phyloP scores from a whole-genome alignment of 2,329 filamentous ascomycete genomes.

The Pseudogymnoascus sp. region DNA sequence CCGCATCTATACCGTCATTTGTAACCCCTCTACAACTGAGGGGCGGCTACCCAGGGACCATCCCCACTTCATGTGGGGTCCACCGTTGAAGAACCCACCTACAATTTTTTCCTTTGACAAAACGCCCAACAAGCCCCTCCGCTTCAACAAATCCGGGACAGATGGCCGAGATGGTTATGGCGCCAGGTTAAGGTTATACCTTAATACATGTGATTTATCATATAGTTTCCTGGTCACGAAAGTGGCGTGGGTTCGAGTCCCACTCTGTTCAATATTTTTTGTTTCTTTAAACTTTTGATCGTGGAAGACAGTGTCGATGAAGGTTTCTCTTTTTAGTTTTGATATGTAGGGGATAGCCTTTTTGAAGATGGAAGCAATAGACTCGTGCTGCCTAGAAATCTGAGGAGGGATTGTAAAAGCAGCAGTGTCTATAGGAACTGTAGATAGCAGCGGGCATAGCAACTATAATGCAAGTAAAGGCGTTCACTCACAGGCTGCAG shows the following conservation, averaged over 20 bases:
- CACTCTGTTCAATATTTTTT: constrained; percentile 25
- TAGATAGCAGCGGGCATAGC: not conserved
- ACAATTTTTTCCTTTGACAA: not conserved
- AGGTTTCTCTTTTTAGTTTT: not conserved
- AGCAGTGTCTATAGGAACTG: not conserved
- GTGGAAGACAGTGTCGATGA: not conserved
- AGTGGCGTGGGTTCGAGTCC: constrained; percentile 33
- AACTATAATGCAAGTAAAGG: not conserved
- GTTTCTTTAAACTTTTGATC: not conserved
- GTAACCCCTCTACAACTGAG: not conserved
- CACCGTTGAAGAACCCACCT: not conserved
- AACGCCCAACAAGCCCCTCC: not conserved
- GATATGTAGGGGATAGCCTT: not conserved
- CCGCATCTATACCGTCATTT: not conserved
- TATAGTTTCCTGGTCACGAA: constrained; percentile 29
- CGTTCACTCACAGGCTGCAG: no score
- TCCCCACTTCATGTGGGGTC: not conserved
- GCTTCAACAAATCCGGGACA: constrained; percentile 8
- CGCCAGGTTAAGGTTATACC: constrained; percentile 10
- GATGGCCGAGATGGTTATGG: constrained; percentile 11
- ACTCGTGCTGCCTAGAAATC: not conserved
- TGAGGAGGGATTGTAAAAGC: not conserved
- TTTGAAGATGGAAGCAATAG: not conserved
- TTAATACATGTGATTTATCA: constrained; percentile 4
- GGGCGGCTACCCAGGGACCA: not conserved